These are phyloP conservation scores for Podaxis carcinomalis DNA, from an alignment of 768 basidiomycete genomes.

Conservation along the genomic window DNA sequence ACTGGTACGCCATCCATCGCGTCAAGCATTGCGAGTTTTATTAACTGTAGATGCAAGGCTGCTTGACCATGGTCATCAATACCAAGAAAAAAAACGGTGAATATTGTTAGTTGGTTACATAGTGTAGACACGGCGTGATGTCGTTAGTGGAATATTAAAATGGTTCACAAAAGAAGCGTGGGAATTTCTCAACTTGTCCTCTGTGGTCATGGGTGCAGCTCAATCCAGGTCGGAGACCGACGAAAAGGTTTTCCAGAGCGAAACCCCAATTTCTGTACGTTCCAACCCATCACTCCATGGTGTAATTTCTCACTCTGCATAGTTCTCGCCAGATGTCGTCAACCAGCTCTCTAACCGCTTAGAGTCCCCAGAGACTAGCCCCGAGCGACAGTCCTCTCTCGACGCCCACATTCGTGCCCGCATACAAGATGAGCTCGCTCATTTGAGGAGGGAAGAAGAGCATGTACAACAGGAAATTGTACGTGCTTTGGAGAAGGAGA, in stretches of 20 bases:
- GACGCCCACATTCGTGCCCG: constrained; percentile 70
- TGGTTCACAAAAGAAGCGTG: neutral
- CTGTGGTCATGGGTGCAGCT: constrained; percentile 53
- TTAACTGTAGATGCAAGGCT: constrained; percentile 20
- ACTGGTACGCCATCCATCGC: constrained; percentile 54
- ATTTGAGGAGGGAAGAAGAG: constrained; percentile 66
- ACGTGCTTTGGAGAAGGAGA: constrained; percentile 80
- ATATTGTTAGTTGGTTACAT: neutral
- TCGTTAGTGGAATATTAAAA: neutral
- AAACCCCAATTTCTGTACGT: constrained; percentile 51
- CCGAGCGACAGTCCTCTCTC: constrained; percentile 68
- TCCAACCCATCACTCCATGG: neutral
- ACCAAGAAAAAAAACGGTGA: constrained; percentile 10
- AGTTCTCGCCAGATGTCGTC: constrained; percentile 86
- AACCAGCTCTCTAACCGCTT: constrained; percentile 69
- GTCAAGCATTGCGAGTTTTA: neutral
- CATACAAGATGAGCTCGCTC: constrained; percentile 65
- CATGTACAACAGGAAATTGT: constrained; percentile 71
- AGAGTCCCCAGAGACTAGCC: constrained; percentile 52
- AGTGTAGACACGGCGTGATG: neutral
- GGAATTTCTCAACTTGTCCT: constrained; percentile 6
- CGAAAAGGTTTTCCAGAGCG: constrained; percentile 54
- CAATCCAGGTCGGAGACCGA: constrained; percentile 58
- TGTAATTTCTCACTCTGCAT: neutral
- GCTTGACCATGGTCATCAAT: constrained; percentile 32